Conservation (phyloP, 495 filamentous ascomycete species). For the Wilcoxina mikolae region DNA sequence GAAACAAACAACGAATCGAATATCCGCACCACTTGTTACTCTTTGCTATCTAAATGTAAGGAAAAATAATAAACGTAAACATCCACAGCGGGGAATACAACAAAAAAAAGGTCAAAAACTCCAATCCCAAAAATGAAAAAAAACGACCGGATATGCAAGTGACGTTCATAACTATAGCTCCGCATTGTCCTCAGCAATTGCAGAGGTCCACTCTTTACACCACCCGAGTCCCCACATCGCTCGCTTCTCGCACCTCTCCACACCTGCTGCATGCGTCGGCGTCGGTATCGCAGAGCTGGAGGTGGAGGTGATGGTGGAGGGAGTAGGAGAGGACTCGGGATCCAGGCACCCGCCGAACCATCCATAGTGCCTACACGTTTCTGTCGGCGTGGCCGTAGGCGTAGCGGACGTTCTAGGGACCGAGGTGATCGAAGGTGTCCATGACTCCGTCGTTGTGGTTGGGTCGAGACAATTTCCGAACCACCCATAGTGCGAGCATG, state of each 20-base stretch:
- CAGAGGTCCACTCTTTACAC: conserved; percentile 12
- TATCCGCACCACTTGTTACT: too few species aligned
- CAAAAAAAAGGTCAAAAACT: too few species aligned
- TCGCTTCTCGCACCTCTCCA: conserved; percentile 11
- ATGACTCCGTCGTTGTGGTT: conserved; percentile 23
- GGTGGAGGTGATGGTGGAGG: conserved; percentile 8
- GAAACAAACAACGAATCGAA: too few species aligned
- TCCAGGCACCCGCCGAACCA: conserved; percentile 46
- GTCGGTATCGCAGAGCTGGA: background rate
- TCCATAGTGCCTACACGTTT: conserved; percentile 40
- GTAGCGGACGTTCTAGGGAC: conserved; percentile 11
- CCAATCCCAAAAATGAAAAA: too few species aligned
- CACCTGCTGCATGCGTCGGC: background rate
- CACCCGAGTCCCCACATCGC: conserved; percentile 14
- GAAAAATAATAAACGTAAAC: too few species aligned
- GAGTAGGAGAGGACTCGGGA: conserved; percentile 28
- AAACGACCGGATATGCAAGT: too few species aligned
- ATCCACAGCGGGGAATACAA: too few species aligned
- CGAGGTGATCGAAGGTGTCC: conserved; percentile 9
- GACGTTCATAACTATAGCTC: too few species aligned
- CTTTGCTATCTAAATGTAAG: too few species aligned
- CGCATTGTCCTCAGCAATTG: background rate
- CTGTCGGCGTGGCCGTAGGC: conserved; percentile 30
- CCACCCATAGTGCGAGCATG: conserved; percentile 41
- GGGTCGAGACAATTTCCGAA: conserved; percentile 47